Evolutionary conservation across 148 eudicot species (phyloP).

Genomic region (Fagopyrum tataricum): DNA sequence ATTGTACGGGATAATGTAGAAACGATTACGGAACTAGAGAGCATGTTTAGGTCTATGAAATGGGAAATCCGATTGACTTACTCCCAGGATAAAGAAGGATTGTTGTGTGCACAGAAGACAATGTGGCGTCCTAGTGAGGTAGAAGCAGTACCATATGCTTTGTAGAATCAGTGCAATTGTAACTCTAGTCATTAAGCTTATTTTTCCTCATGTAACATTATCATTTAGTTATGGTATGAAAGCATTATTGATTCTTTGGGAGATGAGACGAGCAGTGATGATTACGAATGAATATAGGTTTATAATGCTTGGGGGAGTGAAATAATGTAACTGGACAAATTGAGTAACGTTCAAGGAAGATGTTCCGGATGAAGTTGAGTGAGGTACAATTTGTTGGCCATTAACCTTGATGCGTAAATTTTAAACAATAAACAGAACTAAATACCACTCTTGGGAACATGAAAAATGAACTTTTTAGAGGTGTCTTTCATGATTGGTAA

Average conservation of each 20-base stretch:
- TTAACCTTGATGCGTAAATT: no score
- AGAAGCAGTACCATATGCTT: slow-evolving; percentile 29
- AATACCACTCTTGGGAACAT: not conserved
- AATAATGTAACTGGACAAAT: not conserved
- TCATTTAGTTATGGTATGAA: not conserved
- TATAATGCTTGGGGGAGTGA: not conserved
- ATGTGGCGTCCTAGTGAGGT: slow-evolving; percentile 42
- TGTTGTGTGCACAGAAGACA: slow-evolving; percentile 42
- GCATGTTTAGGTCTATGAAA: slow-evolving; percentile 37
- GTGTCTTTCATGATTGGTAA: no score
- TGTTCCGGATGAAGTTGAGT: not conserved
- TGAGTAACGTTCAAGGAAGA: not conserved
- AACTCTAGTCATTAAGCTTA: not conserved
- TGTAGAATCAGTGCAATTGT: not conserved
- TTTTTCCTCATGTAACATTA: not conserved
- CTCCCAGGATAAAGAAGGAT: slow-evolving; percentile 44
- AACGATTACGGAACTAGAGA: slow-evolving; percentile 33
- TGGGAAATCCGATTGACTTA: slow-evolving; percentile 41
- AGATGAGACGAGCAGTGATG: not conserved
- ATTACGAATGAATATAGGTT: not conserved
- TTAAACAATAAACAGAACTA: not conserved
- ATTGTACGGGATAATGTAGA: slow-evolving; percentile 41
- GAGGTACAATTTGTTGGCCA: not conserved
- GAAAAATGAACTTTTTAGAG: not conserved
- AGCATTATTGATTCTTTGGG: not conserved